Percentiles rank a stretch among this genome's conserved stretches.
Evolutionary conservation across 192 early-diverging fungal species (phyloP).

Genomic region (Ambispora gerdemannii): DNA sequence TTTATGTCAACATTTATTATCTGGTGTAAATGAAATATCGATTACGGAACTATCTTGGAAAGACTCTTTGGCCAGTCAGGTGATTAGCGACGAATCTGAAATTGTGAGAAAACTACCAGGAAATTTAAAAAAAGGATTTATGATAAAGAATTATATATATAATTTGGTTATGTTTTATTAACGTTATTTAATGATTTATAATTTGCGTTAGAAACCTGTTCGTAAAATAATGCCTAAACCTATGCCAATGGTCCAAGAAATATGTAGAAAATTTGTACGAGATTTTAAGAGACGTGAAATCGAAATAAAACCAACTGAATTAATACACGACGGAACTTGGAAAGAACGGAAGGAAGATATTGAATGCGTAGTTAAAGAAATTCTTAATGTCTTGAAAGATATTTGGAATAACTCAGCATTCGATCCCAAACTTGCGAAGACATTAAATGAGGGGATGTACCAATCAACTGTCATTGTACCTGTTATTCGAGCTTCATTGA

Average conservation of each 20-base stretch:
- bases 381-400: slow-evolving; percentile 12
- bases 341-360: slow-evolving; percentile 2
- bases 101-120: neutral
- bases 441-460: neutral
- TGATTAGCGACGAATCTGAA: neutral
- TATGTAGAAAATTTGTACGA: slow-evolving; percentile 6
- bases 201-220: neutral
- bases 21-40: slow-evolving; percentile 4
- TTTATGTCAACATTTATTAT: slow-evolving; percentile 3
- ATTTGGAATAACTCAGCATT: slow-evolving; percentile 19
- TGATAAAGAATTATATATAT: slow-evolving; percentile 9
- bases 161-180: neutral
- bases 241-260: slow-evolving; percentile 6
- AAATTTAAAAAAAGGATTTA: slow-evolving; percentile 17
- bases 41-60: slow-evolving; percentile 12
- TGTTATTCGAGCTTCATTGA: neutral
- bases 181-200: slow-evolving; percentile 7
- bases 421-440: neutral
- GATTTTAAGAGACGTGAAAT: slow-evolving; percentile 6
- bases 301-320: neutral
- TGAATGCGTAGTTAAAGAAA: slow-evolving; percentile 11
- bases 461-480: neutral
- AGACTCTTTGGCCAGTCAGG: slow-evolving; percentile 8
- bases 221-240: neutral
- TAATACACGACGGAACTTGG: slow-evolving; percentile 1